Base-by-base conservation (phyloP, 2,329 filamentous ascomycete genomes). In the Phoma sp. region DNA sequence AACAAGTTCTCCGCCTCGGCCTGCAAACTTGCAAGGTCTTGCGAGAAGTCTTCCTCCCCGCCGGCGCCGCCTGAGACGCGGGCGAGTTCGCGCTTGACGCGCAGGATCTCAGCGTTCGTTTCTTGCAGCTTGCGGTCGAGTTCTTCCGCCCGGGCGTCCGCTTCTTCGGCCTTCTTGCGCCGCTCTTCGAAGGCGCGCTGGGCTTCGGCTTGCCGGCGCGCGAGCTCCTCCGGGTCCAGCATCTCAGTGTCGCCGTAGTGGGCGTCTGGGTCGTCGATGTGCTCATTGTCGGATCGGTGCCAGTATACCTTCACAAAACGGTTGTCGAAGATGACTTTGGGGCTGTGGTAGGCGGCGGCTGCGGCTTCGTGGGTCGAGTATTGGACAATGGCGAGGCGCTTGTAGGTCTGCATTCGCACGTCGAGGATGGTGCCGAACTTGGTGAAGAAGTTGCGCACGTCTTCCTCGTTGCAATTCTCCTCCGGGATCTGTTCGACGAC, bases 241-340 rank as follows among this genome's bases (percentile, higher is more conserved):
- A 86, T 82, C 1, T 83, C 79, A 7, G 57, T 44, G n/a, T 61
- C 55, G 8, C 39, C 68, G 5, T 55, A 47, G 64, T 35, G 22
- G 14, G 22, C 33, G 27, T 56, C 49, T 7, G 67, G 59, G 56
- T 68, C 66, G 2, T 69, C 61, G 7, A 51, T 50, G 13, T 45
- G 42, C 13, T 69, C 62, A 2, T 18, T 18, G 18, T 18, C 18
- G 5, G 80, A 75, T 62, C 85, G 88, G 68, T 86, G 82, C 90
- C 90, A 93, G 65, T 88, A 92, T 0, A 93, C 88, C 65, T 91
- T 93, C 43, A 95, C 90, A 64, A 95, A 95, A 9, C 90, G 82
- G 63, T 93, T 95, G 65, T 93, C 89, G 67, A 93, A 95, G 39
- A 95, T 87, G 41, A 87, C 87, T 67, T 91, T 91, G 0, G 90